phyloP scores from a whole-genome alignment of 108 stramenopile genomes.

The Cylindrotheca fusiformis region DNA sequence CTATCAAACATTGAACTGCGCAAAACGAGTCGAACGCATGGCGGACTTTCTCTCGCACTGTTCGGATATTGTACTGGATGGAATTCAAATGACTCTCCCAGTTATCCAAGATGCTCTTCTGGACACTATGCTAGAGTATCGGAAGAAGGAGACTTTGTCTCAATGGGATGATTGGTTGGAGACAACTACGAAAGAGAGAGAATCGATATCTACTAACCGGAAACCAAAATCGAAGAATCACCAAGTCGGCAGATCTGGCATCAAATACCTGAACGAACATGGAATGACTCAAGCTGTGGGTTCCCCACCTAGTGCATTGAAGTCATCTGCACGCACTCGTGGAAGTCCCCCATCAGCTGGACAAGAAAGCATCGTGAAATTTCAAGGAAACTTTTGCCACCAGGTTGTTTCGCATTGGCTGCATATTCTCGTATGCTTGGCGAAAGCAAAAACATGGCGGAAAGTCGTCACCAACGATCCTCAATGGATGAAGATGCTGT shows the following conservation, averaged over 20 bases:
- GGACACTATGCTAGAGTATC: neutral
- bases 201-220: neutral
- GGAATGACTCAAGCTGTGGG: conserved; percentile 4
- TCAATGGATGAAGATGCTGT: conserved; percentile 27
- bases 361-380: conserved; percentile 10
- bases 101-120: conserved; percentile 4
- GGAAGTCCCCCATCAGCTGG: neutral
- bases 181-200: neutral
- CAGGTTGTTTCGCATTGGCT: conserved; percentile 45
- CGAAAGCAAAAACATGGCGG: neutral
- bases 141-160: neutral
- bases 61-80: conserved; percentile 15
- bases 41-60: conserved; percentile 1
- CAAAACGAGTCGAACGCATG: neutral
- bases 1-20: conserved; percentile 22
- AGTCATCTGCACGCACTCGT: conserved; percentile 13
- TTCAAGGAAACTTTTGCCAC: conserved; percentile 12
- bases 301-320: conserved; percentile 12
- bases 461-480: conserved; percentile 7
- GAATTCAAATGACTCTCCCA: conserved; percentile 5
- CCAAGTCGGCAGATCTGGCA: conserved; percentile 22
- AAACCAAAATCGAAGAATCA: neutral
- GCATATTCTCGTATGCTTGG: conserved; percentile 27
- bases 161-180: conserved; percentile 27
- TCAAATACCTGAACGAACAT: conserved; percentile 14